Percentiles rank a stretch among this genome's conserved stretches.
Conservation (phyloP, 164 flowering plant species). For the Stephania yunnanensis region DNA sequence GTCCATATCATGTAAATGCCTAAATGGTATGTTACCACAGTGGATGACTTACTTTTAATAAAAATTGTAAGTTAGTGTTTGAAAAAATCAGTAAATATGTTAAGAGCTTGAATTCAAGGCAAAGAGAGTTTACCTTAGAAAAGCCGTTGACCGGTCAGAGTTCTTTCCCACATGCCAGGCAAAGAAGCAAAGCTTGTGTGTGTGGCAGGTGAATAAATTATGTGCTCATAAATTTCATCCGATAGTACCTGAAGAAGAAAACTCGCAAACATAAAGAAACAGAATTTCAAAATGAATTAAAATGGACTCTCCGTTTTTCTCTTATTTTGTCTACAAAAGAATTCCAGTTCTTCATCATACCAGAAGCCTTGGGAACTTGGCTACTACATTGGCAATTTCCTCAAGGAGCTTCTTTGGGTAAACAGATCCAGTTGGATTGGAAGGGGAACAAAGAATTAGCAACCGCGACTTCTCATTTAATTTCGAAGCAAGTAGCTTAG, state of each 20-base stretch:
- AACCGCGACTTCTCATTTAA: constrained; percentile 82
- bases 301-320: background rate
- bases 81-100: background rate
- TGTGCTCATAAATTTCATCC: constrained; percentile 97
- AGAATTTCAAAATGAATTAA: background rate
- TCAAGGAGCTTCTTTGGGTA: constrained; percentile 74
- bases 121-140: constrained; percentile 56
- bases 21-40: background rate
- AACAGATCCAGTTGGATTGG: constrained; percentile 97
- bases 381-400: constrained; percentile 77
- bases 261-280: background rate
- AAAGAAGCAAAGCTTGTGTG: constrained; percentile 95
- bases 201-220: constrained; percentile 82
- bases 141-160: constrained; percentile 94
- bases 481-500: constrained; percentile 67
- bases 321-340: background rate
- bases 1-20: background rate
- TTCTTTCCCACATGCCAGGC: constrained; percentile 97
- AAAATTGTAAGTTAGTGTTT: no score
- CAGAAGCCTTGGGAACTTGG: constrained; percentile 87
- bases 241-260: constrained; percentile 58
- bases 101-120: background rate
- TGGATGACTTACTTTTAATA: no score
- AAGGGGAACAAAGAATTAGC: constrained; percentile 87
- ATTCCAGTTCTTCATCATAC: constrained; percentile 28